Evolutionary conservation across 108 stramenopile genomes (phyloP), one percentile per base, ranked within the genome.

Genomic region (Cyclotella choctawhatcheeana): DNA sequence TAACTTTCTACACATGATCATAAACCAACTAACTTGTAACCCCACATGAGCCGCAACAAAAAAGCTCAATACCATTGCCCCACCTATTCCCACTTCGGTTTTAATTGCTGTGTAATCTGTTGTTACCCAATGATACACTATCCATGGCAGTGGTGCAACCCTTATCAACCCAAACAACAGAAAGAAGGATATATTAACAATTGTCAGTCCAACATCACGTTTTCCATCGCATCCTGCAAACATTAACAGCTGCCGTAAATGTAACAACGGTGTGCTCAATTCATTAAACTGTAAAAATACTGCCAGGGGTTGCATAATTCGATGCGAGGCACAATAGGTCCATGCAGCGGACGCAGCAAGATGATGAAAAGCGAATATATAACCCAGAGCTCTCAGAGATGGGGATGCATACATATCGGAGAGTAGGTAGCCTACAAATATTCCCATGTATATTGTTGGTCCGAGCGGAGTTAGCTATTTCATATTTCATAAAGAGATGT

Each of bases 341-440:
- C 75, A 76, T 40, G 60, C 53, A 1, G 44, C 13, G 2, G 75
- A 52, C 7, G 75, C 75, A 12, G 67, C 67, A 21, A 68, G 1
- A 25, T 76, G 75, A 43, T 76, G 75, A 20, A 68, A 16, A 6
- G 54, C 37, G 18, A 51, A 62, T 2, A 47, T 25, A n/a, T 14
- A 3, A 24, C 8, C 1, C 52, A 47, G 21, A 40, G 37, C 37
- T 12, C 8, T 12, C 37, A 40, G 37, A 12, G 59, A 62, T 3
- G 67, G 67, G 7, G 60, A 34, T 6, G 6, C 3, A 2, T 21
- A 18, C 7, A 56, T 44, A 25, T 76, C 75, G 26, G 75, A n/a
- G 0, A 76, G 34, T 47, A 76, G 75, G 50, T 76, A 76, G 3
- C 75, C 75, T 3, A 76, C 75, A 35, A 76, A 76, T 43, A 69